Evolutionary conservation across 1,284 basidiomycete species (phyloP), one percentile per base, ranked within the genome.

Genomic region (Irpex sp.): DNA sequence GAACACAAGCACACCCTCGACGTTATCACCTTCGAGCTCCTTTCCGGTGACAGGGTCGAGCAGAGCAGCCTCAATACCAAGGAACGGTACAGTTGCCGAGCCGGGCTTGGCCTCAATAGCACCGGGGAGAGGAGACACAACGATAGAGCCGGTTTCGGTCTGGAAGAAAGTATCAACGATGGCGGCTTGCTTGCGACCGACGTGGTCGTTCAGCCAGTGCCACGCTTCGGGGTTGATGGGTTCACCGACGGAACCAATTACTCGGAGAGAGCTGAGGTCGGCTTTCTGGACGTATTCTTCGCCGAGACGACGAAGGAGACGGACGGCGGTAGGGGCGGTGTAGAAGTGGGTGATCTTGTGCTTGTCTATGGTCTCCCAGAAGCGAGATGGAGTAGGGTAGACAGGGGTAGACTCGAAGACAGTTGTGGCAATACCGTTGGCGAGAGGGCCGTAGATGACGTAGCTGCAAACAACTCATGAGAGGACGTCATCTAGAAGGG

Each of bases 151-250:
- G 0, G 96, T 98, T 80, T 99, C 97, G 2, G 97, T 99, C 85
- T 98, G 96, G 90, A 94, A 96, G 80, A 91, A 96, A 0, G 94
- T 96, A 77, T 98, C 97, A 64, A 98, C 96, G 69, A 98, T 92
- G 11, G 96, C 95, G 73, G 95, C 97, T 77, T 98, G 83, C 67
- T 81, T 83, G 71, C 87, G 85, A 37, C 97, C 97, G 61, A 98
- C 96, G 73, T 94, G 87, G 72, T 98, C 94, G 77, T 94, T 92
- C 81, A 97, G 98, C 96, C 97, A 98, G 73, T 96, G 86, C 97
- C 97, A 98, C 3, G 96, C 97, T 76, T 98, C 97, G 34, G 96
- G 96, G 80, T 98, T 98, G 82, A 99, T 98, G 4, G 97, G 97
- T 80, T 99, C 97, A 60, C 97, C 97, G 61, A 98, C 97, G 63